Percentiles rank a stretch among this genome's conserved stretches.
Evolutionary conservation across 2,329 filamentous ascomycete genomes (phyloP).

Genomic region (Xylariomycetidae sp.): DNA sequence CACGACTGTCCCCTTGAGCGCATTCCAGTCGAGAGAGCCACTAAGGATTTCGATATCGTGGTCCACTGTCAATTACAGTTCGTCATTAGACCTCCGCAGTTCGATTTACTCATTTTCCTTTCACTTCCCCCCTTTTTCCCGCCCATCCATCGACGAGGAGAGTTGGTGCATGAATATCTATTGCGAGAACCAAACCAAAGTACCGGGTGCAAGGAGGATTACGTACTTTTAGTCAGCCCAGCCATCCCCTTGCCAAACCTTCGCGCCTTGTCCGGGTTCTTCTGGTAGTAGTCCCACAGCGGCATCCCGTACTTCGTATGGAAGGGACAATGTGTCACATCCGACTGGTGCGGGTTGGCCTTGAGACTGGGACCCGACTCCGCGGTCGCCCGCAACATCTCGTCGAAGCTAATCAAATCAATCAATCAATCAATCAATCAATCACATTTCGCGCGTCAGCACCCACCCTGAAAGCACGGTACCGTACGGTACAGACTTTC

Average conservation of each 20-base stretch:
- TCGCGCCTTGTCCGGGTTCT: conserved; percentile 3
- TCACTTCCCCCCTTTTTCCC: no score
- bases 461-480: no score
- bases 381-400: conserved; percentile 22
- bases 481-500: no score
- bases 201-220: no score
- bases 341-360: conserved; percentile 12
- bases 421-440: neutral
- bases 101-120: no score
- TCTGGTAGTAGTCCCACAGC: conserved; percentile 10
- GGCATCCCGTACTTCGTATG: conserved; percentile 9
- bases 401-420: conserved; percentile 13
- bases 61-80: conserved; percentile 5
- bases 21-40: neutral
- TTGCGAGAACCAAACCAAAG: no score
- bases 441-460: neutral
- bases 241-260: conserved; percentile 14
- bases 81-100: no score
- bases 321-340: conserved; percentile 16
- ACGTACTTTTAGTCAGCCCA: conserved; percentile 6
- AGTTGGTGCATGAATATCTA: no score
- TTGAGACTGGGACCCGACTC: conserved; percentile 11
- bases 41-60: conserved; percentile 1
- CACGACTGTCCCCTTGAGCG: neutral
- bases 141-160: no score